Base-by-base conservation (phyloP, 768 basidiomycete species). In the Tremella yokohamensis region DNA sequence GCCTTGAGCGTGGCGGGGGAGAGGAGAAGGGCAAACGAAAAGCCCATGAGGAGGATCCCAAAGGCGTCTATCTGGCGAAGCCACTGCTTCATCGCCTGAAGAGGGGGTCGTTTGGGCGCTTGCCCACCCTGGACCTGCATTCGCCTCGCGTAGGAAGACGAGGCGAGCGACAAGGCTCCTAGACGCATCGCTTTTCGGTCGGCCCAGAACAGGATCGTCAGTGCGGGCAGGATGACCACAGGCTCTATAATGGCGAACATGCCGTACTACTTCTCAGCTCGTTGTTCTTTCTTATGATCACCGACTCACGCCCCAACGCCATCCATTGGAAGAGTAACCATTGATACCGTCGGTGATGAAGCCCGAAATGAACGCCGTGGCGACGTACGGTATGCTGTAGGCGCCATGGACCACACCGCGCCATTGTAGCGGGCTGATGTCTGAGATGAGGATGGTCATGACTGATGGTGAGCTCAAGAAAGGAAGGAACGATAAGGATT, bases 401-500 rank as follows among this genome's bases (percentile, higher is more conserved):
- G 70, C 47, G 38, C 65, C 73, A 39, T 64, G 64, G 24, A 67
- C 67, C 20, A 75, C 47, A 8, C 73, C 75, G 48, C 77, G 65
- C 65, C 69, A 77, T 54, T 76, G 69, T 3, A 78, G 64, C 3
- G 73, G 69, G 19, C 70, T 72, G 26, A 77, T 66, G 42, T 77
- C 77, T 11, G 66, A 73, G 12, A 75, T 53, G 40, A 76, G 38
- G 62, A 76, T 64, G 16, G 58, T 62, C 54, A 60, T 72, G 47
- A 76, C 65, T 65, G 22, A 3, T 3, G 8, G 22, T 34, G 6
- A 34, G 16, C 25, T 29, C n/a, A 11, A 8, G 0, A 29, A 2
- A 29, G 13, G 25, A 29, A 34, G 19, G 49, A n/a, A n/a, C n/a
- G n/a, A n/a, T 16, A 19, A 4, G n/a, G 39, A 11, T 40, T 40